Evolutionary conservation across 2,329 filamentous ascomycete genomes (phyloP).

Genomic region (Claviceps sp.): DNA sequence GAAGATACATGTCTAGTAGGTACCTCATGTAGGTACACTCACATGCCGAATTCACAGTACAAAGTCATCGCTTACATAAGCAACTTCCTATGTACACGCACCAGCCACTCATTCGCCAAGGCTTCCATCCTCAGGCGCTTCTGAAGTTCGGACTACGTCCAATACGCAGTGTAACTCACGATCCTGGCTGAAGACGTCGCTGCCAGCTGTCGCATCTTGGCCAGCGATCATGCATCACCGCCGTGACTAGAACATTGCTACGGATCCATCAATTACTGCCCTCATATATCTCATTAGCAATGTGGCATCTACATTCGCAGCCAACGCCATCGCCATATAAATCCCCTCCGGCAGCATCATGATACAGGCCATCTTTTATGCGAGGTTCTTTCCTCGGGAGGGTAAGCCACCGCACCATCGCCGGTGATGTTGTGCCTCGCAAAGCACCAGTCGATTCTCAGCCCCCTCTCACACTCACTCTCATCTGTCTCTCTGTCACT

Average conservation of each 20-base stretch:
- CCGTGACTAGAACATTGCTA: not conserved
- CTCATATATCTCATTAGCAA: not conserved
- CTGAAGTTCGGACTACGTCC: too few relatives aligned
- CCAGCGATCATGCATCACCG: not conserved
- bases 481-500: not conserved
- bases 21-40: too few relatives aligned
- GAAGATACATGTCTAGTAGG: too few relatives aligned
- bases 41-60: too few relatives aligned
- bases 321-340: not conserved
- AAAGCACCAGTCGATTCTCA: too few relatives aligned
- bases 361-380: constrained; percentile 61
- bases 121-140: not conserved
- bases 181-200: not conserved
- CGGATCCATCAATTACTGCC: too few relatives aligned
- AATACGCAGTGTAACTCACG: not conserved
- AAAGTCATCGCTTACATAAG: too few relatives aligned
- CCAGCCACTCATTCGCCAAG: too few relatives aligned
- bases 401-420: constrained; percentile 24
- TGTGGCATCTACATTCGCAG: not conserved
- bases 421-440: not conserved
- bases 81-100: too few relatives aligned
- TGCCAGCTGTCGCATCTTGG: not conserved
- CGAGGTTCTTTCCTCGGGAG: constrained; percentile 53
- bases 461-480: not conserved
- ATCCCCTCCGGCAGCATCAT: constrained; percentile 22